These are phyloP conservation scores for Haplographium delicatum DNA, from an alignment of 495 filamentous ascomycete genomes.

Conservation along the genomic window DNA sequence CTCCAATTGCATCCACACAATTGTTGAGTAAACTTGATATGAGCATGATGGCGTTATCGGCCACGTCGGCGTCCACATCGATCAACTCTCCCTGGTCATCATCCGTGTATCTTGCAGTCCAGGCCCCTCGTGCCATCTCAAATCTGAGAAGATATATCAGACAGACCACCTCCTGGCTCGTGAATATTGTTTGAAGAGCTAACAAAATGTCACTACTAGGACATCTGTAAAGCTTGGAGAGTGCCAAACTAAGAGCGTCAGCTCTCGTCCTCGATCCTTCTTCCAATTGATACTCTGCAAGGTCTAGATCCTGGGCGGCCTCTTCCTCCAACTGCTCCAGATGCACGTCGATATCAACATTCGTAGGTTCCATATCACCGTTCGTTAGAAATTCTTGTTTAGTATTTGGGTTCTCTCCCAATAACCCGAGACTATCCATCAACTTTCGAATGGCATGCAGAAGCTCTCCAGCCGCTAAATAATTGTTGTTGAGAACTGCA, in stretches of 20 bases:
- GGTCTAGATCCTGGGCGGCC: conserved; percentile 43
- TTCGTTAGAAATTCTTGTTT: conserved; percentile 29
- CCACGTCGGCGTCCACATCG: conserved; percentile 49
- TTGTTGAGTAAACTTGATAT: conserved; percentile 66
- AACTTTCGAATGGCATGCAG: conserved; percentile 42
- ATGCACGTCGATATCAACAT: conserved; percentile 28
- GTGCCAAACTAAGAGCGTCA: conserved; percentile 42
- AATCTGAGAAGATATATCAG: conserved; percentile 68
- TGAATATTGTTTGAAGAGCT: conserved; percentile 60
- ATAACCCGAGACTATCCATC: conserved; percentile 45
- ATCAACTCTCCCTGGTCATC: conserved; percentile 27
- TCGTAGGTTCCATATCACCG: conserved; percentile 24
- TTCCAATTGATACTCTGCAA: conserved; percentile 45
- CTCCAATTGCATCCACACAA: conserved; percentile 78
- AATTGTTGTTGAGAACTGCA: conserved; percentile 46
- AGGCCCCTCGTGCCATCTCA: conserved; percentile 58
- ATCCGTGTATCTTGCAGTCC: conserved; percentile 63
- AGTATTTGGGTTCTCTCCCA: conserved; percentile 31
- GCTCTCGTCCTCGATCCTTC: conserved; percentile 37
- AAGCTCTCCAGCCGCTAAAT: conserved; percentile 41
- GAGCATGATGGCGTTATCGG: conserved; percentile 48
- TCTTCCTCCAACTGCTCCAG: conserved; percentile 32
- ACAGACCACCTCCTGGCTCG: conserved; percentile 60
- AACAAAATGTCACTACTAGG: conserved; percentile 49
- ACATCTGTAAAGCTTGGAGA: conserved; percentile 62